Percentiles rank a stretch among this genome's conserved stretches.
Conservation (phyloP, 495 filamentous ascomycete species). For the Aspergillus heteromorphus region DNA sequence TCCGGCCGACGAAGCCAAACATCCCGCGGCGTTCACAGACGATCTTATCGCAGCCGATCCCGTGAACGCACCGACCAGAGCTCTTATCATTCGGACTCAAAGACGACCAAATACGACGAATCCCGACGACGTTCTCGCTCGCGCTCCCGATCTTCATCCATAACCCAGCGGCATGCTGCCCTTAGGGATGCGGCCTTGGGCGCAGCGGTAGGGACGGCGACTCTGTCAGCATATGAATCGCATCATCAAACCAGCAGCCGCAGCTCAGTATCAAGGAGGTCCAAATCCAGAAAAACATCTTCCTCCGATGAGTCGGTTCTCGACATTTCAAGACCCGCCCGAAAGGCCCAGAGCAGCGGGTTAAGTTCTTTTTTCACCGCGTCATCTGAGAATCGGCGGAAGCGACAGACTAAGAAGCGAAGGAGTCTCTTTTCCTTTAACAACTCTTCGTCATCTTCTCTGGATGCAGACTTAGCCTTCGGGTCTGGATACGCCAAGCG, state of each 20-base stretch:
- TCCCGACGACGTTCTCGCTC: constrained; percentile 30
- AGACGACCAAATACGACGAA: constrained; percentile 4
- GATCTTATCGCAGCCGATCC: constrained; percentile 29
- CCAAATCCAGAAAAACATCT: constrained; percentile 29
- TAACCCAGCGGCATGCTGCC: constrained; percentile 32
- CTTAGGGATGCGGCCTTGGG: constrained; percentile 41
- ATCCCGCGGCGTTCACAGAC: constrained; percentile 36
- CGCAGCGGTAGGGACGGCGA: constrained; percentile 40
- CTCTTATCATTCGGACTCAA: constrained; percentile 10
- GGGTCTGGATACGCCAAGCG: constrained; percentile 32
- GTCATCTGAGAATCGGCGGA: constrained; percentile 44
- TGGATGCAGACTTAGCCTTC: constrained; percentile 52
- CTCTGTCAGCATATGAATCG: constrained; percentile 30
- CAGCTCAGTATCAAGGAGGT: constrained; percentile 27
- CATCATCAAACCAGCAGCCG: constrained; percentile 22
- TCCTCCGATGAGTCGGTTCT: constrained; percentile 31
- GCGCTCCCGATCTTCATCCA: constrained; percentile 41
- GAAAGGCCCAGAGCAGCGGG: constrained; percentile 25
- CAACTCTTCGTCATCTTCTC: constrained; percentile 55
- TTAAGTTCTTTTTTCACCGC: constrained; percentile 46
- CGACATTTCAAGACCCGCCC: constrained; percentile 25
- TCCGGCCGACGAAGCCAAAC: constrained; percentile 39
- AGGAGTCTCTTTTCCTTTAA: constrained; percentile 57
- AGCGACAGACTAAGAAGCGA: constrained; percentile 33
- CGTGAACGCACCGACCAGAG: constrained; percentile 26